phyloP scores from a whole-genome alignment of 2,329 filamentous ascomycete species.

The Aspergillus chevalieri region DNA sequence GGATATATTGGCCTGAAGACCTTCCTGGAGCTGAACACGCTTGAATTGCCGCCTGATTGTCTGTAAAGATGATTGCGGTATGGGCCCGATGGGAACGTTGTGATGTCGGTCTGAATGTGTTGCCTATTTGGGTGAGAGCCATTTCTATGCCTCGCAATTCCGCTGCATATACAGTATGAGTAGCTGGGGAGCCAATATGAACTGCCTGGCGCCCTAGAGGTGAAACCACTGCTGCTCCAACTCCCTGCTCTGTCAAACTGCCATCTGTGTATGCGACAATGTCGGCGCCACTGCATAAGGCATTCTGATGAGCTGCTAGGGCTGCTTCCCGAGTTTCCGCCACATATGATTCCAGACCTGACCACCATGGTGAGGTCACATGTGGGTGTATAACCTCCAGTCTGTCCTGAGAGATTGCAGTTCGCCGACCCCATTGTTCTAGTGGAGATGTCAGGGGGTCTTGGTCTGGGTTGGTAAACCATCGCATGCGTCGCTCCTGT shows the following conservation, averaged over 20 bases:
- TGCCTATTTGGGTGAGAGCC: neutral
- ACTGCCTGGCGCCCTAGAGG: neutral
- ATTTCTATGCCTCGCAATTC: neutral
- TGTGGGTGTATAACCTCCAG: neutral
- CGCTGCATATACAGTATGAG: neutral
- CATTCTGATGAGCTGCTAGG: neutral
- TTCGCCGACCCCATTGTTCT: neutral
- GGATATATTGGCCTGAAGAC: conserved; percentile 24
- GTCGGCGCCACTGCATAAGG: neutral
- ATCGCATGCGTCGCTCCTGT: no score
- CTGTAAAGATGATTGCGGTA: conserved; percentile 18
- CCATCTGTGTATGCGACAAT: neutral
- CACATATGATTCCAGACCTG: neutral
- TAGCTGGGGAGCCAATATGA: neutral
- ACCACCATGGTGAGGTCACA: neutral
- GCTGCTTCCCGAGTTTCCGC: neutral
- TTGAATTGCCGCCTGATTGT: conserved; percentile 27
- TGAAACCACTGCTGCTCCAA: neutral
- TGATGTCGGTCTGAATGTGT: neutral
- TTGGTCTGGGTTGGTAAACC: no score
- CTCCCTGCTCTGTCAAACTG: neutral
- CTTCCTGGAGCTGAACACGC: conserved; percentile 20
- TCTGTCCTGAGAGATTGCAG: neutral
- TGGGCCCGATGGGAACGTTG: neutral
- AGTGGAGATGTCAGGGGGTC: neutral